These are phyloP conservation scores for Cyanodermella asteris DNA, from an alignment of 2,329 filamentous ascomycete species.

Conservation along the genomic window DNA sequence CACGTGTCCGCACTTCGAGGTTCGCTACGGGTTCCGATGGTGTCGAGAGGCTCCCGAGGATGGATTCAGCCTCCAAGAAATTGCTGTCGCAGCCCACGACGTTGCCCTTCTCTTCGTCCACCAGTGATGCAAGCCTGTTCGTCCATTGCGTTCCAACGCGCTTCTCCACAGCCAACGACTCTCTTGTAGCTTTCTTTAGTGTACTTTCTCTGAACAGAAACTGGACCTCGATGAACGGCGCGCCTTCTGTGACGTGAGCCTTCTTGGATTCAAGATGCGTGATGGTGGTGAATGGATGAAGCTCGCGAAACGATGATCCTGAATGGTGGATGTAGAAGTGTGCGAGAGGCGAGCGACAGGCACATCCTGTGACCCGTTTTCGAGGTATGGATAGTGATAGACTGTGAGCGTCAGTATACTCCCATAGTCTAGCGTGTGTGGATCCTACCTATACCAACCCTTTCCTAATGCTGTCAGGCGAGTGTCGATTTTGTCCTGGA, in stretches of 20 bases:
- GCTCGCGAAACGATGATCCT: constrained; percentile 10
- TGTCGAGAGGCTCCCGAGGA: too few species aligned
- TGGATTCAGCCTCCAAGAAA: neutral
- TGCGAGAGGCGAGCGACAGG: constrained; percentile 11
- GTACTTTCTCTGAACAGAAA: constrained; percentile 9
- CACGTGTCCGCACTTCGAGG: too few species aligned
- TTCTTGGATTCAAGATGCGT: constrained; percentile 9
- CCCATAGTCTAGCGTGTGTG: neutral
- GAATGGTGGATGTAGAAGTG: constrained; percentile 12
- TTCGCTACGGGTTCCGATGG: too few species aligned
- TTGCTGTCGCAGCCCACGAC: neutral
- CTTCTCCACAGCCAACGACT: too few species aligned
- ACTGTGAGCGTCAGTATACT: constrained; percentile 3
- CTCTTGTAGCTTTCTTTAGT: too few species aligned
- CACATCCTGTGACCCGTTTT: constrained; percentile 10
- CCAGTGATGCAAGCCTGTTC: constrained; percentile 6
- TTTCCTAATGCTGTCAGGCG: constrained; percentile 8
- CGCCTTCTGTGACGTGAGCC: constrained; percentile 2
- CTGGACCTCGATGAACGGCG: constrained; percentile 6
- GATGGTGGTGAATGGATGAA: constrained; percentile 12
- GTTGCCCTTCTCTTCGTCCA: constrained; percentile 3
- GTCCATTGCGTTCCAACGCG: constrained; percentile 7
- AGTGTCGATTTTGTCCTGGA: constrained; percentile 8
- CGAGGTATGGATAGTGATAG: constrained; percentile 9
- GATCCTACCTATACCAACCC: constrained; percentile 10